These are phyloP conservation scores for Cryptosporidium tyzzeri DNA, from an alignment of 169 alveolate genomes.

Conservation along the genomic window DNA sequence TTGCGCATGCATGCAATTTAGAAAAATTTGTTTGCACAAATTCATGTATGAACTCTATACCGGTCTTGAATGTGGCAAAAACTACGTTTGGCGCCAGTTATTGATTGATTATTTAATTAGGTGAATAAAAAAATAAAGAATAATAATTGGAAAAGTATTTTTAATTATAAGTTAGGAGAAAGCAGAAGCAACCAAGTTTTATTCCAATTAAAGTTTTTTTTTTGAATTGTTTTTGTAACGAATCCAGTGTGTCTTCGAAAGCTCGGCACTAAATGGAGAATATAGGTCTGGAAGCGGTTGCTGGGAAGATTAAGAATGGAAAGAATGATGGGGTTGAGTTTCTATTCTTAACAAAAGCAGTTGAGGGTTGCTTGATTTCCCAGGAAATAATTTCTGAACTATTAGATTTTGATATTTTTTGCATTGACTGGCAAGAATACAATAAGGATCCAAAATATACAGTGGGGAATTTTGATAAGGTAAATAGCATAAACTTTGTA, in stretches of 20 bases:
- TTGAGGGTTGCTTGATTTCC: conserved; percentile 15
- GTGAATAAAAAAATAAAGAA: not conserved
- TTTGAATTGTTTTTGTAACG: not conserved
- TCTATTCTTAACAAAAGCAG: conserved; percentile 1
- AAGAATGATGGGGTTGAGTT: conserved; percentile 8
- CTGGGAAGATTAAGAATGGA: not conserved
- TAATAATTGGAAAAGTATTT: not conserved
- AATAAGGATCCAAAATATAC: conserved; percentile 3
- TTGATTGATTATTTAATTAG: not conserved
- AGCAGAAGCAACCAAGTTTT: not conserved
- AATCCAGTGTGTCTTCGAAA: not conserved
- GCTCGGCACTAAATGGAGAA: not conserved
- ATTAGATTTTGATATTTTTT: conserved; percentile 19
- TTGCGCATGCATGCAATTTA: conserved; percentile 1
- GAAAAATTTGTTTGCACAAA: not conserved
- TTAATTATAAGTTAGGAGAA: not conserved
- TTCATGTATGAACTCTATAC: conserved; percentile 5
- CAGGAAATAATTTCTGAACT: conserved; percentile 16
- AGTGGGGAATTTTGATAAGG: conserved; percentile 1
- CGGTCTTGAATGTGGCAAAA: conserved; percentile 16
- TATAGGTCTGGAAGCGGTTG: not conserved
- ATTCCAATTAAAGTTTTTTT: not conserved
- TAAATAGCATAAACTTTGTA: conserved; percentile 37
- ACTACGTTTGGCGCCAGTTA: conserved; percentile 1
- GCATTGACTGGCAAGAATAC: conserved; percentile 21